Base-by-base conservation (phyloP, 164 flowering plant genomes). In the Protea cynaroides region DNA sequence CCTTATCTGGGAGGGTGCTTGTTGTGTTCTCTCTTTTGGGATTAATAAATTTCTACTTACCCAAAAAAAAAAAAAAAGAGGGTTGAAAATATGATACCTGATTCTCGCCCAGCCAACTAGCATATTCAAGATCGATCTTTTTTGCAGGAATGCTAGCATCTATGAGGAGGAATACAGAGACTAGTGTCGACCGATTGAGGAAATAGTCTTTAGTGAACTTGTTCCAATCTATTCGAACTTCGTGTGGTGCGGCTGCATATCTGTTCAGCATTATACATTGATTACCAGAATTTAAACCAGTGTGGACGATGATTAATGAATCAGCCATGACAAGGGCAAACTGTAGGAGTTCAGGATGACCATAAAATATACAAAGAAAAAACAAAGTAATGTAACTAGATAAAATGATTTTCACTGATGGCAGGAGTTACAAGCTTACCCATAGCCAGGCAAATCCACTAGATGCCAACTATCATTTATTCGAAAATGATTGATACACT, bases 361-460 rank as follows among this genome's bases (percentile, higher is more conserved):
- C 2, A 52, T 3, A 52, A 15, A 21, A 15, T 49, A 4, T 0
- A 1, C 1, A 44, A 40, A 1, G 14, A 40, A 8, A 40, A 40
- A 40, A 40, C 10, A 40, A 40, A 12, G 14, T 8, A 10, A 40
- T 3, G 14, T 40, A 12, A 4, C 46, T 12, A 40, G 46, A 40
- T 8, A 12, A 40, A 0, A 40, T 40, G 10, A 10, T 40, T 40
- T 40, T 40, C 10, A 40, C 10, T 3, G 9, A 8, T 40, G 1
- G 46, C 14, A 40, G 10, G 46, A 43, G 56, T 66, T 66, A 7
- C 37, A 40, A 44, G 25, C 63, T 67, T 88, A 94, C 97, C 98
- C 97, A 73, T 87, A 91, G 77, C 97, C 96, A 71, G 97, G 98
- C 77, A 94, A 79, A 78, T 94, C 98, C 75, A 91, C 98, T 58